Base-by-base conservation (phyloP, 2,329 filamentous ascomycete species). In the Fusarium sp. region DNA sequence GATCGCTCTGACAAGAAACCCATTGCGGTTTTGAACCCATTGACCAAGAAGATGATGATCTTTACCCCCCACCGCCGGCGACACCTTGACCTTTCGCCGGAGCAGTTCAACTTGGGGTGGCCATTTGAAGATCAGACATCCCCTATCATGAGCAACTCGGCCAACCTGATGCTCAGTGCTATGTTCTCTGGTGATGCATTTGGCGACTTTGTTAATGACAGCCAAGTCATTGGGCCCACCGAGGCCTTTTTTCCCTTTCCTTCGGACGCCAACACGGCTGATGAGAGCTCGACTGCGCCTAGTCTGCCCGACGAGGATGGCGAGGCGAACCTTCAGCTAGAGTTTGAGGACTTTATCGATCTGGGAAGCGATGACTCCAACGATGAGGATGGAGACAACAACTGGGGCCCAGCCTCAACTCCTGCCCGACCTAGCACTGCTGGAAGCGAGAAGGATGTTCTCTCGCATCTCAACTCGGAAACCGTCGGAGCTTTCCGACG, bases 401-500 rank as follows among this genome's bases (percentile, higher is more conserved):
- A 88, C 47, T 84, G 84, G 76, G 87, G 88, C 42, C 83, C 86
- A 18, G 84, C 87, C 2, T 87, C 88, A 20, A 90, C 88, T 1
- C 88, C 88, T 2, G 82, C 82, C 4, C 86, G 88, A 22, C 85
- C 86, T 31, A 83, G 82, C n/a, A 87, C 87, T 38, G 82, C 86
- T 40, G 82, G 83, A 34, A 86, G 85, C 77, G 86, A 90, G 72
- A 80, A 81, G 20, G 83, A 86, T 40, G 79, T 85, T 10, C 80
- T 83, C 13, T 90, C 95, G 42, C 91, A 93, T 77, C 89, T 90
- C 74, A 89, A 90, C 67, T 83, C 87, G 10, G 89, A 91, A 66
- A 90, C 92, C 16, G 93, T 96, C 38, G 93, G 93, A 40, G 93
- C 93, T 1, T 97, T 96, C 86, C 93, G 93, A 65, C 90, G 86